These are phyloP conservation scores for Acanthamoeba culbertsoni DNA, from an alignment of 208 protist species.

Conservation along the genomic window DNA sequence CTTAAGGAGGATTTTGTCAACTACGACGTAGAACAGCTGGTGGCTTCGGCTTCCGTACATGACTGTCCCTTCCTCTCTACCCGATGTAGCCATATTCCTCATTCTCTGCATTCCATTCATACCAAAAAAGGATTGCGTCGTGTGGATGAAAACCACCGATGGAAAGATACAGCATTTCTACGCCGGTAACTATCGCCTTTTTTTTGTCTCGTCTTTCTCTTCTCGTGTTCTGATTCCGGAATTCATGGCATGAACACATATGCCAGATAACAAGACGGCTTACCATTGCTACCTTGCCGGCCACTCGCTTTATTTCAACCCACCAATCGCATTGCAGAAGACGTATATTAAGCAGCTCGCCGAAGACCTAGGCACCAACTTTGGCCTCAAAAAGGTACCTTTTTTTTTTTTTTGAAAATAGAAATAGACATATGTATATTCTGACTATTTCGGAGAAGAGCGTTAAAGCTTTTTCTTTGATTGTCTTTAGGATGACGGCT, in stretches of 20 bases:
- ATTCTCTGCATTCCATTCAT: neutral
- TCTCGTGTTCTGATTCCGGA: neutral
- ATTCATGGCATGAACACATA: neutral
- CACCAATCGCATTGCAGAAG: conserved; percentile 6
- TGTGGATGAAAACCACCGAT: conserved; percentile 54
- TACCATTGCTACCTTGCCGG: conserved; percentile 48
- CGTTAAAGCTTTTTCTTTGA: neutral
- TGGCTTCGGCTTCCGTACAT: neutral
- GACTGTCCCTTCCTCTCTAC: neutral
- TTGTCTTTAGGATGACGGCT: conserved; percentile 25
- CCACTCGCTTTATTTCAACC: conserved; percentile 49
- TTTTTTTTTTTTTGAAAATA: too few species aligned
- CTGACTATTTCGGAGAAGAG: neutral
- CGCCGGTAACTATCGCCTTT: neutral
- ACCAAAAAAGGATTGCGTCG: neutral
- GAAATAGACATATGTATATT: too few species aligned
- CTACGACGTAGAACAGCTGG: conserved; percentile 18
- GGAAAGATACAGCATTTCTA: conserved; percentile 28
- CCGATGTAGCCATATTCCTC: neutral
- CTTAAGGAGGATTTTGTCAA: conserved; percentile 12
- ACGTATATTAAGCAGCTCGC: conserved; percentile 42
- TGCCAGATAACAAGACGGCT: neutral
- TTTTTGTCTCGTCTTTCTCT: neutral
- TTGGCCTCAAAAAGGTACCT: conserved; percentile 9
- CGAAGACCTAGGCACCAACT: conserved; percentile 31